phyloP scores from a whole-genome alignment of 2,329 filamentous ascomycete species.

The Amylocarpus encephaloides region DNA sequence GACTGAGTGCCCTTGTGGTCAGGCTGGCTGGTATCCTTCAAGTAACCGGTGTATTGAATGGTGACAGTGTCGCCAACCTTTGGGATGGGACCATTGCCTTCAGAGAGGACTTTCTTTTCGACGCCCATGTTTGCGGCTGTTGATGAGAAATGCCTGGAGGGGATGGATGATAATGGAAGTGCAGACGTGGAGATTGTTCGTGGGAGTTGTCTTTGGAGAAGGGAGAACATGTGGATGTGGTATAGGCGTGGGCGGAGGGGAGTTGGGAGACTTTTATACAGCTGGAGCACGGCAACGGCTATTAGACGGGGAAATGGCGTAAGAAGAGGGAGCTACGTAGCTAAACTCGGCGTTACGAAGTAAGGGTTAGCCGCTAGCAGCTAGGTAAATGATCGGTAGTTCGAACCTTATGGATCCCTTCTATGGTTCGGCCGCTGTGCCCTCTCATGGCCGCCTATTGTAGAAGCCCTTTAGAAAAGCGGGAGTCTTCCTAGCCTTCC shows the following conservation, averaged over 20 bases:
- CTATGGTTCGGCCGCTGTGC: neutral
- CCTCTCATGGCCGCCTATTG: too few relatives aligned
- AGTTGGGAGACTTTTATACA: slow-evolving; percentile 1
- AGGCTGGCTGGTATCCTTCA: slow-evolving; percentile 59
- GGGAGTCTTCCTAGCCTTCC: neutral
- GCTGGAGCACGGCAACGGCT: neutral
- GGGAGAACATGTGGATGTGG: slow-evolving; percentile 12
- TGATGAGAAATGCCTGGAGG: slow-evolving; percentile 21
- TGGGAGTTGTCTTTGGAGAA: slow-evolving; percentile 4
- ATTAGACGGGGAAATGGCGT: neutral
- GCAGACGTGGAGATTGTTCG: slow-evolving; percentile 1
- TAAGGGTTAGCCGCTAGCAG: neutral
- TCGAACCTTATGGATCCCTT: neutral
- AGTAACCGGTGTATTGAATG: slow-evolving; percentile 87
- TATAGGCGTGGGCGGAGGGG: neutral
- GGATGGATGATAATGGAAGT: slow-evolving; percentile 7
- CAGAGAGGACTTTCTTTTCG: slow-evolving; percentile 54
- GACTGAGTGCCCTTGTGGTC: slow-evolving; percentile 68
- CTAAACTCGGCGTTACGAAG: neutral
- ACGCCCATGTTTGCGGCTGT: slow-evolving; percentile 57
- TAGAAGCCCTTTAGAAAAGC: neutral
- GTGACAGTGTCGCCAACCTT: slow-evolving; percentile 63
- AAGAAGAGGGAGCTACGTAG: neutral
- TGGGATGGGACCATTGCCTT: slow-evolving; percentile 60
- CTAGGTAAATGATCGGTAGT: neutral